These are phyloP conservation scores for Coemansia aciculifera DNA, from an alignment of 192 early-diverging fungal species.

Conservation along the genomic window DNA sequence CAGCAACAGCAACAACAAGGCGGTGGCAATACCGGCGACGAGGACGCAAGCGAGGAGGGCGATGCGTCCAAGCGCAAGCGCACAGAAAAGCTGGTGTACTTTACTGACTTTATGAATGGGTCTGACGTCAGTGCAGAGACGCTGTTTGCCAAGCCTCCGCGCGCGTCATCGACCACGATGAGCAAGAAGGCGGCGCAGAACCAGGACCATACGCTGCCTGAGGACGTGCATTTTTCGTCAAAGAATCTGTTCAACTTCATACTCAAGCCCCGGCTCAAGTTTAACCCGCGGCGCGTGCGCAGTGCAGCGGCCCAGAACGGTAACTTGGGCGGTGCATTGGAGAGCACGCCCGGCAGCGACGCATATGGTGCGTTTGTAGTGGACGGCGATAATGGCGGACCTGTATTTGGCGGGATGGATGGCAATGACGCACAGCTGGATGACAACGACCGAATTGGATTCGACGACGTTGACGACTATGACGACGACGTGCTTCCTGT, in stretches of 20 bases:
- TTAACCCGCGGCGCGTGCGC: constrained; percentile 42
- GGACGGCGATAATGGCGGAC: constrained; percentile 37
- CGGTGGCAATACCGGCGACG: constrained; percentile 3
- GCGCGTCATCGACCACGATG: constrained; percentile 54
- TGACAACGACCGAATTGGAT: constrained; percentile 26
- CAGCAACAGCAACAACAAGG: constrained; percentile 18
- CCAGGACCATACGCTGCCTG: constrained; percentile 72
- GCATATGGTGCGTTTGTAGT: constrained; percentile 46
- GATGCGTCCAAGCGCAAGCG: constrained; percentile 52
- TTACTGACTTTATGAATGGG: constrained; percentile 65
- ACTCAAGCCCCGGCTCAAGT: constrained; percentile 56
- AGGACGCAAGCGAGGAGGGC: constrained; percentile 31
- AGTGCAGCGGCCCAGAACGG: neutral
- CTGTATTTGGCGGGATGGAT: constrained; percentile 29
- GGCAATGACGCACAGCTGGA: constrained; percentile 14
- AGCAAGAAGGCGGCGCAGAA: constrained; percentile 59
- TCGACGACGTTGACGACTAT: constrained; percentile 46
- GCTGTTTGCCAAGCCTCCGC: constrained; percentile 69
- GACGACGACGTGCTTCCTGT: constrained; percentile 26
- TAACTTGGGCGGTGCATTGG: constrained; percentile 1
- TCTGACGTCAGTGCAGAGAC: constrained; percentile 60
- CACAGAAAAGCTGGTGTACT: constrained; percentile 52
- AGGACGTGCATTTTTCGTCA: constrained; percentile 77
- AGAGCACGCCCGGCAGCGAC: constrained; percentile 15
- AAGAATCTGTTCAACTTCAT: constrained; percentile 63